Conservation (phyloP, 1,139 yeast genomes). For the Yamadazyma songkhlaensis region DNA sequence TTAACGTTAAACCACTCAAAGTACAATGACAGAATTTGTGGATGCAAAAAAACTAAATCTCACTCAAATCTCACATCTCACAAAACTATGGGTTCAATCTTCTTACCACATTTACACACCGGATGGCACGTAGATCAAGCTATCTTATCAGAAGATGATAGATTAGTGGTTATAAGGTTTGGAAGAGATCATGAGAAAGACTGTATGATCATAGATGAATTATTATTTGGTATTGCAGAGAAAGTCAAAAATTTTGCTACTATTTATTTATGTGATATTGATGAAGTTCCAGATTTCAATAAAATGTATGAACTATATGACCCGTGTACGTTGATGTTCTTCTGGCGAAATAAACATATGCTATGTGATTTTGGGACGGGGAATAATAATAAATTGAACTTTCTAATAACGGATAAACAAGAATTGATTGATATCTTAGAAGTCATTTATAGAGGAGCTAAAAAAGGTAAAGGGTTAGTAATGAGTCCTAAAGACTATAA, state of each 20-base stretch:
- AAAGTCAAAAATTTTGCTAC: constrained; percentile 86
- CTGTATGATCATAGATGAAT: constrained; percentile 90
- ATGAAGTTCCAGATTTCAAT: constrained; percentile 87
- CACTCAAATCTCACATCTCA: constrained; percentile 4
- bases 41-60: constrained; percentile 13
- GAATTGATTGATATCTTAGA: constrained; percentile 91
- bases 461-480: constrained; percentile 90
- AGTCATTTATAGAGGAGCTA: constrained; percentile 85
- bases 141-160: constrained; percentile 76
- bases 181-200: constrained; percentile 77
- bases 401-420: constrained; percentile 73
- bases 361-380: constrained; percentile 99
- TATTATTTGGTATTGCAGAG: constrained; percentile 75
- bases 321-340: constrained; percentile 91
- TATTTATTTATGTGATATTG: constrained; percentile 83
- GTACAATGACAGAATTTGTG: constrained; percentile 3
- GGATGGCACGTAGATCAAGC: constrained; percentile 99
- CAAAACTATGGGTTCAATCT: constrained; percentile 71
- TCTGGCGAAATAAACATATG: constrained; percentile 92
- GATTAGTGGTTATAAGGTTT: constrained; percentile 83
- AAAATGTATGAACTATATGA: constrained; percentile 90
- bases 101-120: constrained; percentile 79
- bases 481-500: constrained; percentile 73
- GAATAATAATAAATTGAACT: constrained; percentile 89
- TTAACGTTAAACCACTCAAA: no score